These are phyloP conservation scores for Daldinia decipiens DNA, from an alignment of 495 filamentous ascomycete species.

Conservation along the genomic window DNA sequence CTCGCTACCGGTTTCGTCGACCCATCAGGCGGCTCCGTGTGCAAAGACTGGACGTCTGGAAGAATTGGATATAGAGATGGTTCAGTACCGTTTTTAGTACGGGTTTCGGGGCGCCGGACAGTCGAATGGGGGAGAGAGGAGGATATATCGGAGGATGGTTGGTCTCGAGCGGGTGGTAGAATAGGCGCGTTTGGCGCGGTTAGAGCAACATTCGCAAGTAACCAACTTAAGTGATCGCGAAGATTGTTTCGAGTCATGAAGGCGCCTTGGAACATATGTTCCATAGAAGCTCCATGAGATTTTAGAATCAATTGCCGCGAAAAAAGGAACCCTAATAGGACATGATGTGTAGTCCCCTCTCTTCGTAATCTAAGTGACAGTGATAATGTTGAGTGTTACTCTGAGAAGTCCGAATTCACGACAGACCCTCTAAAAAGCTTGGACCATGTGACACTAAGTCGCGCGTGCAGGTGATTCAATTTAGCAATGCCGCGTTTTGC, in stretches of 20 bases:
- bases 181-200: conserved; percentile 47
- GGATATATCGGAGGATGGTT: conserved; percentile 25
- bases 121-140: conserved; percentile 26
- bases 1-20: conserved; percentile 26
- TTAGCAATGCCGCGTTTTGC: conserved; percentile 10
- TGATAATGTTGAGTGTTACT: conserved; percentile 14
- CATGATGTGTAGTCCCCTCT: conserved; percentile 20
- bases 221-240: conserved; percentile 67
- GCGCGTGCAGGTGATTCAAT: conserved; percentile 37
- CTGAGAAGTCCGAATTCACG: conserved; percentile 9
- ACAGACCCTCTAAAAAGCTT: conserved; percentile 33
- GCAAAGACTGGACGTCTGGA: conserved; percentile 25
- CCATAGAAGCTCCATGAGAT: conserved; percentile 47
- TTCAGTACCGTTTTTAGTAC: conserved; percentile 17
- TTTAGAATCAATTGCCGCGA: conserved; percentile 42
- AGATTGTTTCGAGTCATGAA: conserved; percentile 76
- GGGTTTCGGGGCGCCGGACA: conserved; percentile 25
- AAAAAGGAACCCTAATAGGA: not conserved
- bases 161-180: conserved; percentile 45
- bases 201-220: conserved; percentile 57
- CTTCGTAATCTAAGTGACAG: conserved; percentile 6
- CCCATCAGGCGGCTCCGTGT: conserved; percentile 38
- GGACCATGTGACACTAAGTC: conserved; percentile 28
- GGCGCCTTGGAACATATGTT: conserved; percentile 50
- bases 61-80: conserved; percentile 41